phyloP scores from a whole-genome alignment of 2,329 filamentous ascomycete genomes.

The Colletotrichum eleusines region DNA sequence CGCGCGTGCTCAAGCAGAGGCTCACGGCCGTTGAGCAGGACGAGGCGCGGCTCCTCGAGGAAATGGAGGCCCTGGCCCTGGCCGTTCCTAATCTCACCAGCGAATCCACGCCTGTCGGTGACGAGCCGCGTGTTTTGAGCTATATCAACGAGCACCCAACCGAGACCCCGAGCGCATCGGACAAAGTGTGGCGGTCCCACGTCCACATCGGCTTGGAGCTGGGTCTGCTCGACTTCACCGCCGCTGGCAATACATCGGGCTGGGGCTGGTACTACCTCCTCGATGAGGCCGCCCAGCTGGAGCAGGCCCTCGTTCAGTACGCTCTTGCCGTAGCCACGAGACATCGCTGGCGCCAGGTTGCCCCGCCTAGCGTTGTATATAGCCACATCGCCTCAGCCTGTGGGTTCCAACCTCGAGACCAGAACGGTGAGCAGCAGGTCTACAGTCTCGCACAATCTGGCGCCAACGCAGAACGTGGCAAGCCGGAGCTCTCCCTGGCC shows the following conservation, averaged over 20 bases:
- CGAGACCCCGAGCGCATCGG: constrained; percentile 50
- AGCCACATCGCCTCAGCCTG: constrained; percentile 90
- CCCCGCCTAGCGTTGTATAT: constrained; percentile 92
- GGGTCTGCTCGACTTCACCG: constrained; percentile 90
- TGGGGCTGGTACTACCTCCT: constrained; percentile 99
- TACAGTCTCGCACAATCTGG: constrained; percentile 80
- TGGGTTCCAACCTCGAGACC: constrained; percentile 93
- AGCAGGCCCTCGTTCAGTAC: constrained; percentile 92
- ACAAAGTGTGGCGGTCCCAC: constrained; percentile 76
- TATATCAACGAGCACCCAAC: constrained; percentile 82
- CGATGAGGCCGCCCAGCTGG: constrained; percentile 92
- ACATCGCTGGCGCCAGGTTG: constrained; percentile 82
- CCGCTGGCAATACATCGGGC: constrained; percentile 83
- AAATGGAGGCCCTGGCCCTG: constrained; percentile 81
- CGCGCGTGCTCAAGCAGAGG: constrained; percentile 72
- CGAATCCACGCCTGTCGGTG: constrained; percentile 77
- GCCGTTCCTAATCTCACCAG: constrained; percentile 90
- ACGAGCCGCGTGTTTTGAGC: constrained; percentile 72
- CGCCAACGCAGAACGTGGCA: constrained; percentile 70
- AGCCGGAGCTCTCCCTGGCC: constrained; percentile 80
- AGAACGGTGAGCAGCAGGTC: constrained; percentile 91
- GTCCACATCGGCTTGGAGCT: constrained; percentile 88
- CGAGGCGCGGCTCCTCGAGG: constrained; percentile 68
- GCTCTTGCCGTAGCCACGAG: constrained; percentile 79
- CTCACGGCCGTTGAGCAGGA: constrained; percentile 70